Conservation (phyloP, 495 filamentous ascomycete species). For the Podospora pseudopauciseta region DNA sequence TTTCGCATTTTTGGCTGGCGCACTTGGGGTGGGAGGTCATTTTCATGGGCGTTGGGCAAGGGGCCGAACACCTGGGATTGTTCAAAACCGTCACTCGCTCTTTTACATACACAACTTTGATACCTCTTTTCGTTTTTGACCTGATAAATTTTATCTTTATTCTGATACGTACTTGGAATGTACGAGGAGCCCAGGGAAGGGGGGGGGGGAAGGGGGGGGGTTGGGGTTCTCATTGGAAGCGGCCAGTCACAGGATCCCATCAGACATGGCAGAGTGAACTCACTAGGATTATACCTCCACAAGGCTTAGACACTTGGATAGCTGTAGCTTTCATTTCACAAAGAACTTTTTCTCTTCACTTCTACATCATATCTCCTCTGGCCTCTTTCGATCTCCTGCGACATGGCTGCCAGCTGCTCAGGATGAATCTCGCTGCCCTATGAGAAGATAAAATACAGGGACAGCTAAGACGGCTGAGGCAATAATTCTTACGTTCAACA, state of each 20-base stretch:
- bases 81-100: background rate
- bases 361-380: background rate
- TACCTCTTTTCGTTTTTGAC: slow-evolving; percentile 20
- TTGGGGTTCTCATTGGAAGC: background rate
- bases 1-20: background rate
- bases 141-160: background rate
- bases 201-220: no score
- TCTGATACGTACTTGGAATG: background rate
- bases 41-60: background rate
- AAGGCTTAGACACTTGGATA: background rate
- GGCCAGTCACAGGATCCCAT: background rate
- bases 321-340: background rate
- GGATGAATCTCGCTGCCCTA: background rate
- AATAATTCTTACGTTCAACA: no score
- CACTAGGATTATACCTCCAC: background rate
- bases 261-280: background rate
- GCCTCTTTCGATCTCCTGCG: background rate
- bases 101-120: background rate
- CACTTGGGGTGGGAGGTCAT: background rate
- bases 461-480: no score
- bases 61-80: background rate
- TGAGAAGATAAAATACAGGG: no score
- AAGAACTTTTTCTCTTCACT: background rate
- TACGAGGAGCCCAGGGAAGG: background rate
- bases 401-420: background rate